Evolutionary conservation across 192 early-diverging fungal genomes (phyloP).

Genomic region (Diversispora eburnea): DNA sequence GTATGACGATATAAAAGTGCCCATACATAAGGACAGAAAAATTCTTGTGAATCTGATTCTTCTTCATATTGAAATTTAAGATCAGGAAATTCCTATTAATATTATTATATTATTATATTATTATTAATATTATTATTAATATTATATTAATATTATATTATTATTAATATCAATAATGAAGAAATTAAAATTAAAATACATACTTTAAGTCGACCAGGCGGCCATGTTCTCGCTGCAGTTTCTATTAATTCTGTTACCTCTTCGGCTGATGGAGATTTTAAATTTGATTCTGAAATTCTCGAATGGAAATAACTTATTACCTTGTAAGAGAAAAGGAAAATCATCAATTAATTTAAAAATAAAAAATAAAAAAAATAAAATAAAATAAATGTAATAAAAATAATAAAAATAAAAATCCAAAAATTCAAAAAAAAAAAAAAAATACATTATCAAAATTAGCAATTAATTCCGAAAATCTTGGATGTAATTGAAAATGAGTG

Average conservation of each 20-base stretch:
- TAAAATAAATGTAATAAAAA: background rate
- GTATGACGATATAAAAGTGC: slow-evolving; percentile 50
- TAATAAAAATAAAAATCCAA: background rate
- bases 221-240: slow-evolving; percentile 60
- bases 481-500: slow-evolving; percentile 47
- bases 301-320: slow-evolving; percentile 63
- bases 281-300: slow-evolving; percentile 58
- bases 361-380: background rate
- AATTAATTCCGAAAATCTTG: slow-evolving; percentile 54
- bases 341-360: background rate
- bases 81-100: slow-evolving; percentile 41
- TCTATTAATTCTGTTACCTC: slow-evolving; percentile 67
- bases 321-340: slow-evolving; percentile 27
- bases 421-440: too few relatives aligned
- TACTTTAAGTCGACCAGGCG: slow-evolving; percentile 49
- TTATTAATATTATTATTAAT: background rate
- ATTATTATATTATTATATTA: too few relatives aligned
- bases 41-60: slow-evolving; percentile 50
- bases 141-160: too few relatives aligned
- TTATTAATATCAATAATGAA: too few relatives aligned
- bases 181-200: background rate
- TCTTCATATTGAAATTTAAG: slow-evolving; percentile 72
- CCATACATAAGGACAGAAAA: slow-evolving; percentile 73
- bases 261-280: slow-evolving; percentile 59
- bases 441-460: slow-evolving; percentile 54